phyloP scores from a whole-genome alignment of 2,329 filamentous ascomycete species.

The Pyrenophora tritici-repentis region DNA sequence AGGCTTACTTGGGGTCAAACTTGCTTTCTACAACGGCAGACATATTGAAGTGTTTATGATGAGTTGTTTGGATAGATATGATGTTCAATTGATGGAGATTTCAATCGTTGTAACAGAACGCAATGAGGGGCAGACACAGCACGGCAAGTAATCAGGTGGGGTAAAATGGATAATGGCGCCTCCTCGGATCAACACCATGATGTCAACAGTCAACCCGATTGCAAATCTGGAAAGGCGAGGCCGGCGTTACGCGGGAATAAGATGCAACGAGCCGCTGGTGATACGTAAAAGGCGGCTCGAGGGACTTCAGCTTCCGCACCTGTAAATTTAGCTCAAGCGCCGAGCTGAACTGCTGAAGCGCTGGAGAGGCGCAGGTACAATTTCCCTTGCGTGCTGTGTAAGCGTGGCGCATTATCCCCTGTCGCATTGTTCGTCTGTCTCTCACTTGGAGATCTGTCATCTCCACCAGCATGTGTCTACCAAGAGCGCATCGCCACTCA shows the following conservation, averaged over 20 bases:
- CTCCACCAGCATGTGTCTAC: background rate
- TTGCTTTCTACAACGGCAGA: constrained; percentile 52
- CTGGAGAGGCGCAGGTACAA: background rate
- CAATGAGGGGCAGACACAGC: constrained; percentile 19
- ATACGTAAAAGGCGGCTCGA: no score
- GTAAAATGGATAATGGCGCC: background rate
- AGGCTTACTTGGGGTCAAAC: constrained; percentile 53
- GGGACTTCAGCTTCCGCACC: no score
- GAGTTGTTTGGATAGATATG: background rate
- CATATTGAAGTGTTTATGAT: constrained; percentile 28
- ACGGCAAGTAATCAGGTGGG: constrained; percentile 12
- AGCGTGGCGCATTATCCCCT: no score
- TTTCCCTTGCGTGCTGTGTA: constrained; percentile 1
- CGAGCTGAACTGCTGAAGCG: background rate
- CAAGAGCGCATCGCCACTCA: background rate
- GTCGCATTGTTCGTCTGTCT: no score
- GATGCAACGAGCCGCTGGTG: background rate
- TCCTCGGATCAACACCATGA: constrained; percentile 9
- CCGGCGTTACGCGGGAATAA: background rate
- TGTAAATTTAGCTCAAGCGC: background rate
- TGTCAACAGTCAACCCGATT: constrained; percentile 14
- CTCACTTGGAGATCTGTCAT: background rate
- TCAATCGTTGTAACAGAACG: background rate
- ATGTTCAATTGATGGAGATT: background rate
- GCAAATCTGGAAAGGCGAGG: constrained; percentile 3